A percentile compares a stretch with the other conserved stretches of the same genome.
These are phyloP conservation scores for Pseudopyricularia javanii DNA, from an alignment of 2,329 filamentous ascomycete genomes.

Conservation along the genomic window DNA sequence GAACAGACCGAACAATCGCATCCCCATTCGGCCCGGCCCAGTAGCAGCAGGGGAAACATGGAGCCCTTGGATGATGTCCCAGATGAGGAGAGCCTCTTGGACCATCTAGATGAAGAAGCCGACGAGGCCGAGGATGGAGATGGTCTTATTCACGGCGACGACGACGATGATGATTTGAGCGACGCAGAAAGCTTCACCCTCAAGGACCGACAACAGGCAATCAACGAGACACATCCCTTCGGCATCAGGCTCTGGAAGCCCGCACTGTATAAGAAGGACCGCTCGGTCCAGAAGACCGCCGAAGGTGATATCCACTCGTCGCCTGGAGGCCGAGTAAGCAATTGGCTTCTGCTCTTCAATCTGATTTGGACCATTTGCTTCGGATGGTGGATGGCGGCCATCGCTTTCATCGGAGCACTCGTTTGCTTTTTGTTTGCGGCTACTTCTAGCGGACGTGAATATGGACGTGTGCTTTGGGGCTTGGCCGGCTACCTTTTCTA, in stretches of 20 bases:
- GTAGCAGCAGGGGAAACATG: slow-evolving; percentile 7
- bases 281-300: slow-evolving; percentile 90
- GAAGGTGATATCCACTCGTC: slow-evolving; percentile 95
- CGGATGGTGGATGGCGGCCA: slow-evolving; percentile 86
- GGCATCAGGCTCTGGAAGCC: slow-evolving; percentile 99
- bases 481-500: slow-evolving; percentile 83
- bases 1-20: slow-evolving; percentile 8
- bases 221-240: slow-evolving; percentile 97
- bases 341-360: slow-evolving; percentile 80
- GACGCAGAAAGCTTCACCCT: slow-evolving; percentile 97
- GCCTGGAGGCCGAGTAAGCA: slow-evolving; percentile 75
- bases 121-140: slow-evolving; percentile 27
- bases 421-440: slow-evolving; percentile 73
- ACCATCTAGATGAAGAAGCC: slow-evolving; percentile 24
- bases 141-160: slow-evolving; percentile 28
- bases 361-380: slow-evolving; percentile 82
- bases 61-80: slow-evolving; percentile 23
- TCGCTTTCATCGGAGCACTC: slow-evolving; percentile 61
- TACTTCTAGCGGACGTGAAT: slow-evolving; percentile 68
- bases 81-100: slow-evolving; percentile 17
- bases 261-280: slow-evolving; percentile 91
- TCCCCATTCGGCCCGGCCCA: slow-evolving; percentile 2
- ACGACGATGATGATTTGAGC: slow-evolving; percentile 63
- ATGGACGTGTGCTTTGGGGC: slow-evolving; percentile 75
- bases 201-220: slow-evolving; percentile 91